Evolutionary conservation across 495 filamentous ascomycete species (phyloP).

Genomic region (Aspergillus sclerotioniger): DNA sequence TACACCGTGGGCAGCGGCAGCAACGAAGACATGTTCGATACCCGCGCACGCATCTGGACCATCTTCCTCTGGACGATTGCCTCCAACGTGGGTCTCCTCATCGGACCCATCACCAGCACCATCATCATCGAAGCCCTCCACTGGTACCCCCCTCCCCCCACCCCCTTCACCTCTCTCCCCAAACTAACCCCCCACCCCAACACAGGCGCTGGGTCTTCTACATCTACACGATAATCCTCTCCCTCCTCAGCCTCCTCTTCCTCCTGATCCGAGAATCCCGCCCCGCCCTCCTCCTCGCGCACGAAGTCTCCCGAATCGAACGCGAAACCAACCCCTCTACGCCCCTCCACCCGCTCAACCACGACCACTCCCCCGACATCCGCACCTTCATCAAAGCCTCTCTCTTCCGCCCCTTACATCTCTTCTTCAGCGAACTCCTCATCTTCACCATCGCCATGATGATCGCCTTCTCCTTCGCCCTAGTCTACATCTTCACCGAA

Average conservation of each 20-base stretch:
- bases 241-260: conserved; percentile 23
- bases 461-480: conserved; percentile 38
- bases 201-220: conserved; percentile 48
- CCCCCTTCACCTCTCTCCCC: too few relatives aligned
- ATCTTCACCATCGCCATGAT: conserved; percentile 41
- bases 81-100: conserved; percentile 37
- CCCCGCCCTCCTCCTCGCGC: conserved; percentile 35
- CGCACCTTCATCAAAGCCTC: conserved; percentile 32
- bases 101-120: conserved; percentile 43
- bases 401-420: conserved; percentile 36
- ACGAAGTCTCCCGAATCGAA: conserved; percentile 24
- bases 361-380: conserved; percentile 38
- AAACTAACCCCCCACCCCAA: neutral
- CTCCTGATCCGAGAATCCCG: conserved; percentile 38
- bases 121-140: conserved; percentile 31
- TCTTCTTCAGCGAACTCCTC: conserved; percentile 47
- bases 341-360: conserved; percentile 31
- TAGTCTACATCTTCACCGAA: conserved; percentile 45
- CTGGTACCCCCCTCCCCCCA: conserved; percentile 21
- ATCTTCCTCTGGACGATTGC: conserved; percentile 42
- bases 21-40: conserved; percentile 50
- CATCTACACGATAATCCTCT: conserved; percentile 34
- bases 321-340: conserved; percentile 15
- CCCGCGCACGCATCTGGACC: conserved; percentile 40
- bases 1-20: conserved; percentile 46